Conservation (phyloP, 2,329 filamentous ascomycete genomes). For the Fusarium nurragi region DNA sequence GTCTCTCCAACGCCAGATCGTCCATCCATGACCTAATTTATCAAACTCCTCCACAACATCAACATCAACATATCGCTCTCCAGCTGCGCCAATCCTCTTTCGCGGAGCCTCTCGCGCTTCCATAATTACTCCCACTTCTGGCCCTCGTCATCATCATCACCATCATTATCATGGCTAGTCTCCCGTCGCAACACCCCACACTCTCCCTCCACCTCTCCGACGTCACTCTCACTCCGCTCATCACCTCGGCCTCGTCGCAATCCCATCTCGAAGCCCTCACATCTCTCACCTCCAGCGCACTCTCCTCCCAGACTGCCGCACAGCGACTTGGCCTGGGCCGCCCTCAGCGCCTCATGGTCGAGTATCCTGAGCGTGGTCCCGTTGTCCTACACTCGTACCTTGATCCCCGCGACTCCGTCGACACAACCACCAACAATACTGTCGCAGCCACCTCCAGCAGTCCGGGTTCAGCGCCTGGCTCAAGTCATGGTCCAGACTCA, state of each 20-base stretch:
- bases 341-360: constrained; percentile 67
- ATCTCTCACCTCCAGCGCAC: constrained; percentile 61
- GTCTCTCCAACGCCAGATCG: constrained; percentile 30
- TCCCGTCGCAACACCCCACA: constrained; percentile 60
- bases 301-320: constrained; percentile 63
- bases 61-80: constrained; percentile 20
- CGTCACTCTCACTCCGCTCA: constrained; percentile 64
- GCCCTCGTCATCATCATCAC: constrained; percentile 31
- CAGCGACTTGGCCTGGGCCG: constrained; percentile 62
- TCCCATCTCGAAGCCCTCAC: constrained; percentile 61
- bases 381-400: constrained; percentile 59
- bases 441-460: constrained; percentile 15
- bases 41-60: constrained; percentile 14
- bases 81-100: constrained; percentile 8
- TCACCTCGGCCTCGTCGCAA: constrained; percentile 60
- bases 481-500: constrained; percentile 25
- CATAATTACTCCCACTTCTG: neutral
- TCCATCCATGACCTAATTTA: constrained; percentile 28
- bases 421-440: constrained; percentile 23
- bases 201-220: constrained; percentile 67
- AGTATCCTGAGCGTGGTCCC: constrained; percentile 58
- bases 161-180: constrained; percentile 48
- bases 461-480: constrained; percentile 29
- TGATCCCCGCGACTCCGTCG: constrained; percentile 48
- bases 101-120: neutral